A percentile compares a stretch with the other conserved stretches of the same genome.
These are phyloP conservation scores for Cryptococcus maquisensis DNA, from an alignment of 1,284 basidiomycete species.

Conservation along the genomic window DNA sequence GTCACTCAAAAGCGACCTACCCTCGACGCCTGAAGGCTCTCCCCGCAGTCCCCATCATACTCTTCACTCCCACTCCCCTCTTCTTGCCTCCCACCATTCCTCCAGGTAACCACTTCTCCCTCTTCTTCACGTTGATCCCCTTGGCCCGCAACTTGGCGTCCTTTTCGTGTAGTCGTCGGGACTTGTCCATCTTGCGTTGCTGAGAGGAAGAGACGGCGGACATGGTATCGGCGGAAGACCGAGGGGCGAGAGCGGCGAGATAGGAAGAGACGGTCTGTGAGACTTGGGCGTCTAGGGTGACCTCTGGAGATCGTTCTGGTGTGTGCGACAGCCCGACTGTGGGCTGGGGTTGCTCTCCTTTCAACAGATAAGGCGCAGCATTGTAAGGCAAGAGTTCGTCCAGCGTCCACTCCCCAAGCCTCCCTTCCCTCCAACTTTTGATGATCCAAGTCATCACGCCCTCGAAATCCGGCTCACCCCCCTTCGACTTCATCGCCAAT, in stretches of 20 bases:
- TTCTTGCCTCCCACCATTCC: background rate
- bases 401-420: conserved; percentile 52
- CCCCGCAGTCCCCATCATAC: background rate
- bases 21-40: background rate
- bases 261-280: conserved; percentile 14
- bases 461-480: conserved; percentile 64
- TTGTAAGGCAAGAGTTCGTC: conserved; percentile 45
- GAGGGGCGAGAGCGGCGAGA: conserved; percentile 4
- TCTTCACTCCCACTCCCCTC: background rate
- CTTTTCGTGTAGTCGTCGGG: conserved; percentile 10
- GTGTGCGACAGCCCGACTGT: background rate
- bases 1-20: background rate
- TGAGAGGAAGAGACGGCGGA: conserved; percentile 6
- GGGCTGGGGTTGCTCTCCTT: background rate
- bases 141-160: conserved; percentile 17
- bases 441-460: conserved; percentile 76
- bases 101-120: background rate
- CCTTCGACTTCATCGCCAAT: conserved; percentile 73
- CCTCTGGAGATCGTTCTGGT: background rate
- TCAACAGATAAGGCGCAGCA: too few relatives aligned
- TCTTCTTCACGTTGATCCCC: conserved; percentile 10
- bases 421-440: conserved; percentile 74
- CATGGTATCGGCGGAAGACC: background rate
- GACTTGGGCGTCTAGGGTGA: conserved; percentile 15
- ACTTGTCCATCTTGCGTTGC: conserved; percentile 16